phyloP scores from a whole-genome alignment of 2,329 filamentous ascomycete species.

The Cladosporium sp. region DNA sequence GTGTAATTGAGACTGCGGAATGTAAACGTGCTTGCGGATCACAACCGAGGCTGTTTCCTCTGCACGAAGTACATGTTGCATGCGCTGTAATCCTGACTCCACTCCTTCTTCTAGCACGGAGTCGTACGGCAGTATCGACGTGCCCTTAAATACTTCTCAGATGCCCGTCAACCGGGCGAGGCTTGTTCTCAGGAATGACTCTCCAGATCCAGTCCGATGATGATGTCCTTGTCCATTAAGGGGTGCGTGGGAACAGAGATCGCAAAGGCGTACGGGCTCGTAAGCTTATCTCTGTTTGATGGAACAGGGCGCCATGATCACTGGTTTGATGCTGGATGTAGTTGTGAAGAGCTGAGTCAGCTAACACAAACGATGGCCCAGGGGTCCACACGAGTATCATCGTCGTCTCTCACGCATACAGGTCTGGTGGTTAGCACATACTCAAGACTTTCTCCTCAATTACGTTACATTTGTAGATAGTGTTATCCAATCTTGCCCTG shows the following conservation, averaged over 20 bases:
- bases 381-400: too few species aligned
- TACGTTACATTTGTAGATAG: slow-evolving; percentile 12
- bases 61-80: background rate
- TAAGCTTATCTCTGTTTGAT: background rate
- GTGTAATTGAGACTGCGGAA: background rate
- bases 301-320: background rate
- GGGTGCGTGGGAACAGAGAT: background rate
- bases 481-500: slow-evolving; percentile 1
- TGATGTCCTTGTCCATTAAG: background rate
- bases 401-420: background rate
- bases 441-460: background rate
- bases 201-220: background rate
- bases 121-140: background rate
- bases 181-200: background rate
- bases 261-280: background rate
- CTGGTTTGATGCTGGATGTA: background rate
- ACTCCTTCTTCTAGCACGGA: background rate
- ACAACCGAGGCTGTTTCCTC: background rate
- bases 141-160: background rate
- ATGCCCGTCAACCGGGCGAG: background rate
- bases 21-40: background rate
- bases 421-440: background rate
- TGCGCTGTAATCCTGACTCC: background rate
- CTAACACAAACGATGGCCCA: too few species aligned
- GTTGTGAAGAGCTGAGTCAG: background rate